phyloP scores from a whole-genome alignment of 2,329 filamentous ascomycete genomes.

The Drechslerella coelobrocha region DNA sequence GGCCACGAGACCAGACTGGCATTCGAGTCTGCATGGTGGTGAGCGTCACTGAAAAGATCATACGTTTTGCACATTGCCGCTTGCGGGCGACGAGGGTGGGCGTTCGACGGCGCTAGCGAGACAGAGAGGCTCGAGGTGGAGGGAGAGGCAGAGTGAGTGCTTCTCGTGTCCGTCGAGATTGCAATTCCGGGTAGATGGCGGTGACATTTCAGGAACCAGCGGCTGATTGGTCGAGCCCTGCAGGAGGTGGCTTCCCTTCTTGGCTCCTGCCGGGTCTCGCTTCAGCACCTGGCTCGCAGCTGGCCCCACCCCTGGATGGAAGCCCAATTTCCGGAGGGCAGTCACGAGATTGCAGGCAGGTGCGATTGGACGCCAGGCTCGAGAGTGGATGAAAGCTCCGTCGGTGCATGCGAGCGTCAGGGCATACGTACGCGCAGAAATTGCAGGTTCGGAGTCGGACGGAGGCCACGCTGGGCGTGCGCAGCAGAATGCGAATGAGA shows the following conservation, averaged over 20 bases:
- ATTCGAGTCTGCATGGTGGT: neutral
- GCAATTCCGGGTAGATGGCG: constrained; percentile 1
- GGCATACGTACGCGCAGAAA: neutral
- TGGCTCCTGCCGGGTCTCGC: constrained; percentile 34
- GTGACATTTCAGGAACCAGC: constrained; percentile 38
- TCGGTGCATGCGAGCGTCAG: neutral
- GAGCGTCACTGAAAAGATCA: neutral
- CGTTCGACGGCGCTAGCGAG: neutral
- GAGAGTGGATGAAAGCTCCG: neutral
- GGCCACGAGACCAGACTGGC: neutral
- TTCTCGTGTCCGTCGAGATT: constrained; percentile 12
- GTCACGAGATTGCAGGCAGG: constrained; percentile 10
- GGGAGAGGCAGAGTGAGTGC: neutral
- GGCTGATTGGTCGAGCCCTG: constrained; percentile 32
- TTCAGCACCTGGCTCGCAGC: constrained; percentile 38
- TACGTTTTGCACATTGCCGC: too few relatives aligned
- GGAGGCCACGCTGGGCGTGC: too few relatives aligned
- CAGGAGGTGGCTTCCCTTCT: constrained; percentile 12
- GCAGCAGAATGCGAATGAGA: too few relatives aligned
- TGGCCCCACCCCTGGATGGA: constrained; percentile 1
- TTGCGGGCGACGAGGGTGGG: too few relatives aligned
- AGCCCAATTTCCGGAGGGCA: neutral
- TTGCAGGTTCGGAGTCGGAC: too few relatives aligned
- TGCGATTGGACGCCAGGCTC: constrained; percentile 1
- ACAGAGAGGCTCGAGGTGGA: neutral